Evolutionary conservation across 441 rosid genomes (phyloP), one percentile per base, ranked within the genome.

Genomic region (Manihot esculenta): DNA sequence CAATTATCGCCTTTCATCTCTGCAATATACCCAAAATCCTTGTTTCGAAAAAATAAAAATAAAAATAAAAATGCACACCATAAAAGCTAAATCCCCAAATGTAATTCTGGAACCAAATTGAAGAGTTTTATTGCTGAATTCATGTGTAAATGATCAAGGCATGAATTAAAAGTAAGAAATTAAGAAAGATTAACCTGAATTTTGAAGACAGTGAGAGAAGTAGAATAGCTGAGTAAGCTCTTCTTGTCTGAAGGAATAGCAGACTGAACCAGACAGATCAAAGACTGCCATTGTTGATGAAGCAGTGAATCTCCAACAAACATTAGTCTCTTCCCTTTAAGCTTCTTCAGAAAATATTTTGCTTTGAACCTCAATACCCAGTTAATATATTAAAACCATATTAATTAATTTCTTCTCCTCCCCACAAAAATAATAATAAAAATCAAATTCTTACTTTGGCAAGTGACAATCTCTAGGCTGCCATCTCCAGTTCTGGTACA

Each of bases 261-360:
- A 60, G 97, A 93, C 66, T 88, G 95, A 76, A 84, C 91, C 84
- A 93, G 68, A 57, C 98, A 93, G 27, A 93, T 74, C 98, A 90
- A 76, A 11, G 98, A 93, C 70, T 90, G 89, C 98, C 98, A 93
- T 68, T 93, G 98, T 44, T 93, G 86, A 72, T 87, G 80, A 69
- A 89, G 84, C 47, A 93, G 41, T 7, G 97, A 93, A 79, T 93
- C 97, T 54, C 98, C 98, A 68, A 90, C 97, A 64, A 89, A 93
- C 98, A 93, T 89, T 23, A 93, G 81, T 72, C 97, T 85, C 86
- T 88, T 93, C 77, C 90, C 89, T 78, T 85, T 81, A 24, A 90
- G 89, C 68, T 89, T 93, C 74, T 86, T 81, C 15, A 89, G 79
- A 59, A 93, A 73, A 73, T 84, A 60, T 68, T 75, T 90, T 41